A percentile compares a stretch with the other conserved stretches of the same genome.
These are phyloP conservation scores for Gynochthodes officinalis DNA, from an alignment of 257 asterid species.

Conservation along the genomic window DNA sequence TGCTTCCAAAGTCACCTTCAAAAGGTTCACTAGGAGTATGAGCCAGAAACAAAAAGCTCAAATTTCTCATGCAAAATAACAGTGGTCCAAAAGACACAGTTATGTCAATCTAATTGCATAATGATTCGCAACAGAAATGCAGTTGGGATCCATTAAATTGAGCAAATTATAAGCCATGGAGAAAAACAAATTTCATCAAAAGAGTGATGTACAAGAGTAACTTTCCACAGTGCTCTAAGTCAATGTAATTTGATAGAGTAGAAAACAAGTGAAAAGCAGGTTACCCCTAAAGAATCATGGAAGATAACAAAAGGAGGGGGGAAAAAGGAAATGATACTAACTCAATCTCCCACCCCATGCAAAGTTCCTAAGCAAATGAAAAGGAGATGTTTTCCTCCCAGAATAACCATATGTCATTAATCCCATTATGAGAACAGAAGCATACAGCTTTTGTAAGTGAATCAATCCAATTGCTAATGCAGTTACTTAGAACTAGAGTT, in stretches of 20 bases:
- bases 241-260: neutral
- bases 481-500: neutral
- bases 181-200: neutral
- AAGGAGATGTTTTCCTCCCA: too few species aligned
- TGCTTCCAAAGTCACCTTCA: conserved; percentile 91
- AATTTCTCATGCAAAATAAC: neutral
- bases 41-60: neutral
- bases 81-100: neutral
- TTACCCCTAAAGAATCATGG: too few species aligned
- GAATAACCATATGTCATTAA: too few species aligned
- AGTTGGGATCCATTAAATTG: neutral
- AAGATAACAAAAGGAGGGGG: too few species aligned
- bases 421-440: neutral
- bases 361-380: too few species aligned
- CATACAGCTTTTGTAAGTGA: too few species aligned
- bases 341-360: too few species aligned
- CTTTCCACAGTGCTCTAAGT: neutral
- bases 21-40: neutral
- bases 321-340: too few species aligned
- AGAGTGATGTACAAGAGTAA: neutral
- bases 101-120: neutral
- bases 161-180: neutral
- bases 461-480: too few species aligned
- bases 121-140: neutral
- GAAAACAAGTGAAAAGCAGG: neutral